Conservation (phyloP, 345 rosid species). For the Cochlearia excelsa region DNA sequence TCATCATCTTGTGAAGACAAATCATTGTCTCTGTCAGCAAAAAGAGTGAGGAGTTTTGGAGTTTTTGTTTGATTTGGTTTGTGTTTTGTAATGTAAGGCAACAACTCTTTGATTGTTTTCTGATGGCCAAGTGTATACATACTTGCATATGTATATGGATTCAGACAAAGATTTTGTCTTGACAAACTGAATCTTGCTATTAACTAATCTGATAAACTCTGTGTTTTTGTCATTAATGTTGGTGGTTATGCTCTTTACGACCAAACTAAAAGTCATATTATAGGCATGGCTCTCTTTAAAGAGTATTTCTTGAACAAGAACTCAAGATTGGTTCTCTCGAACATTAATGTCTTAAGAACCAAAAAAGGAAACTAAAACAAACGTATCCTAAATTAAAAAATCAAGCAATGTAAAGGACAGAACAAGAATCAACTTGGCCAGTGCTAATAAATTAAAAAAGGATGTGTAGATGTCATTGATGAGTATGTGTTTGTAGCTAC, state of each 20-base stretch:
- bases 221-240: too few relatives aligned
- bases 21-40: neutral
- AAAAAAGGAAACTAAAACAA: too few relatives aligned
- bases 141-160: neutral
- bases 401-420: conserved; percentile 2
- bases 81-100: conserved; percentile 12
- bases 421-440: conserved; percentile 24
- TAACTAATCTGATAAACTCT: too few relatives aligned
- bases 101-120: conserved; percentile 7
- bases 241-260: neutral
- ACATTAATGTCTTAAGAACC: too few relatives aligned
- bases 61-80: neutral
- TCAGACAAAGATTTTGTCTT: neutral
- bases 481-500: conserved; percentile 17
- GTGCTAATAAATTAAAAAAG: conserved; percentile 2
- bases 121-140: conserved; percentile 24
- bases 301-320: neutral
- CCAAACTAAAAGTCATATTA: neutral
- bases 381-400: neutral
- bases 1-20: conserved; percentile 2
- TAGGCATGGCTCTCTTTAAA: too few relatives aligned
- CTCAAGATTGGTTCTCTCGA: neutral
- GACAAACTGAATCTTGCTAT: too few relatives aligned
- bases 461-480: conserved; percentile 8
- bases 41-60: too few relatives aligned